Conservation (phyloP, 306 rosid species). For the Cicer yamashitae region DNA sequence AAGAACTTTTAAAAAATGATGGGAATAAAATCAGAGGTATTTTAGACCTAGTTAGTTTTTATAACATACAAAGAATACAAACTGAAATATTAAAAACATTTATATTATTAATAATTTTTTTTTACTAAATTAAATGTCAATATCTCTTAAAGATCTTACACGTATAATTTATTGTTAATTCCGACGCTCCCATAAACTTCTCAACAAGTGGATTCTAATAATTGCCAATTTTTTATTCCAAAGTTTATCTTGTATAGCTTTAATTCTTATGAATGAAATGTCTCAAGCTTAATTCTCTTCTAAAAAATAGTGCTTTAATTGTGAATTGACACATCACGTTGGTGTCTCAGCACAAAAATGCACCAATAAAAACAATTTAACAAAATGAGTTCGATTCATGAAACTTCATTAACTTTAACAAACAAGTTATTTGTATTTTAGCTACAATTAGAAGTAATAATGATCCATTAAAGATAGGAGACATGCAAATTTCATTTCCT, state of each 20-base stretch:
- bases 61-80: too few relatives aligned
- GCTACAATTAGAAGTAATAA: conserved; percentile 4
- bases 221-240: background rate
- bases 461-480: conserved; percentile 26
- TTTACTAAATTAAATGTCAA: too few relatives aligned
- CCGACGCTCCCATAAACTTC: too few relatives aligned
- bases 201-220: too few relatives aligned
- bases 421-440: conserved; percentile 32
- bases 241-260: background rate
- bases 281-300: background rate
- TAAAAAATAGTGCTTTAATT: background rate
- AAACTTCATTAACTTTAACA: conserved; percentile 10
- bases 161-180: too few relatives aligned
- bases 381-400: conserved; percentile 12
- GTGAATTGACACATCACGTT: conserved; percentile 14
- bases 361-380: background rate
- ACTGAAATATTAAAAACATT: too few relatives aligned
- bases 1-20: too few relatives aligned
- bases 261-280: background rate
- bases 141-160: too few relatives aligned
- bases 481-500: conserved; percentile 27
- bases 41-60: too few relatives aligned
- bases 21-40: too few relatives aligned
- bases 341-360: background rate
- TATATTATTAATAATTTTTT: too few relatives aligned